Base-by-base conservation (phyloP, 805 yeast genomes). In the Monosporozyma yasuniensis region DNA sequence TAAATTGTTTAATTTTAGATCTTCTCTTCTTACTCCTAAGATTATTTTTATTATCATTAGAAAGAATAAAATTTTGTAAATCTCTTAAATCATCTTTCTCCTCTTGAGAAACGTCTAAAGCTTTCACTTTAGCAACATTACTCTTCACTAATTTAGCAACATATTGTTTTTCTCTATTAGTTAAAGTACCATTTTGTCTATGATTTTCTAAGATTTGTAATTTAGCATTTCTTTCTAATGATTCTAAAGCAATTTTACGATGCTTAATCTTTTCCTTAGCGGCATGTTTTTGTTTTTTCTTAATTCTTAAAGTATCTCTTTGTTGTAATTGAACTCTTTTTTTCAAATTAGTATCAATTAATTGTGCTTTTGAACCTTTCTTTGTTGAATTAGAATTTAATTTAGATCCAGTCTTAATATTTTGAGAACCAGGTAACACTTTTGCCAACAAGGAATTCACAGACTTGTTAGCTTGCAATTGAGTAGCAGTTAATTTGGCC, bases 11-110 rank as follows among this genome's bases (percentile, higher is more conserved):
- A 18, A 48, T 51, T 46, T 52, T 63, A 14, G 53, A 42, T 49
- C 57, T 55, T 51, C 63, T 60, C 23, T 58, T 61, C 44, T 67
- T 66, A 42, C 64, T 61, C 57, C 68, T 69, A 39, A 61, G 66
- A 43, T 67, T 60, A 19, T 63, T 65, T 3, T 57, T 70, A 37
- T 73, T 69, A 49, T 75, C 74, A 63, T 80, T 69, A 6, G 56
- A 56, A n/a, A 76, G 42, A 11, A 79, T 71, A 27, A 70, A 70
- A 2, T 62, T 54, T 51, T 78, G 78, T 12, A 77, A 50, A 6
- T 71, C 72, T 6, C 60, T 49, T 22, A 78, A 52, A 35, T 77
- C 80, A n/a, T 67, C 71, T 39, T 56, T 52, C 6, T 66, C 68
- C 19, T 61, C 69, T 28, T 57, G 60, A 16, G 65, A 64, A 21